These are phyloP conservation scores for Leccinum uliginosum DNA, from an alignment of 768 basidiomycete genomes.

Conservation along the genomic window DNA sequence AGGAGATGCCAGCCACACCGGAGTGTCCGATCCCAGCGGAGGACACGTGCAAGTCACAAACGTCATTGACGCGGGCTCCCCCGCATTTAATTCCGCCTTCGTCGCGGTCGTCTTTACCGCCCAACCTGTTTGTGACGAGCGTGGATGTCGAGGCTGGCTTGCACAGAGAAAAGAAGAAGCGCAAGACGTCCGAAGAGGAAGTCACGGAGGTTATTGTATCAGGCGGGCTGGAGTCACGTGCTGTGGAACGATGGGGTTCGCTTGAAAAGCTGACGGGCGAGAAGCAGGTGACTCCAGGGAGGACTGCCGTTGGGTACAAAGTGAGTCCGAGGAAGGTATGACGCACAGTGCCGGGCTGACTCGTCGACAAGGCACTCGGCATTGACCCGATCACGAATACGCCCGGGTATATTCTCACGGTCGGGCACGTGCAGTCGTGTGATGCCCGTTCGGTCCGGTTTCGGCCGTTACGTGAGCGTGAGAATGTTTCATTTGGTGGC, in stretches of 20 bases:
- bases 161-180: constrained; percentile 34
- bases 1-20: constrained; percentile 2
- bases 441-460: constrained; percentile 14
- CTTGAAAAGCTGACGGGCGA: constrained; percentile 21
- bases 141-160: constrained; percentile 59
- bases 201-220: neutral
- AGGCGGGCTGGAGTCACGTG: constrained; percentile 9
- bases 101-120: constrained; percentile 51
- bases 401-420: constrained; percentile 52
- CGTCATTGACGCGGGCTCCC: neutral
- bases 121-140: constrained; percentile 66
- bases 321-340: constrained; percentile 29
- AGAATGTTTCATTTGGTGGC: constrained; percentile 27
- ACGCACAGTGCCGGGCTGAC: neutral
- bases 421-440: constrained; percentile 36
- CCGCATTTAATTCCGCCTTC: constrained; percentile 60
- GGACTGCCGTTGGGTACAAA: constrained; percentile 44
- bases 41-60: no score
- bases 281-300: constrained; percentile 28
- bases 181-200: constrained; percentile 34
- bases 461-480: constrained; percentile 14
- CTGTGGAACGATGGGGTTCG: constrained; percentile 15
- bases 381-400: constrained; percentile 57
- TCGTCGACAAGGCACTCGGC: constrained; percentile 48
- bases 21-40: neutral